phyloP scores from a whole-genome alignment of 1,284 basidiomycete species.

The Agroathelia rolfsii region DNA sequence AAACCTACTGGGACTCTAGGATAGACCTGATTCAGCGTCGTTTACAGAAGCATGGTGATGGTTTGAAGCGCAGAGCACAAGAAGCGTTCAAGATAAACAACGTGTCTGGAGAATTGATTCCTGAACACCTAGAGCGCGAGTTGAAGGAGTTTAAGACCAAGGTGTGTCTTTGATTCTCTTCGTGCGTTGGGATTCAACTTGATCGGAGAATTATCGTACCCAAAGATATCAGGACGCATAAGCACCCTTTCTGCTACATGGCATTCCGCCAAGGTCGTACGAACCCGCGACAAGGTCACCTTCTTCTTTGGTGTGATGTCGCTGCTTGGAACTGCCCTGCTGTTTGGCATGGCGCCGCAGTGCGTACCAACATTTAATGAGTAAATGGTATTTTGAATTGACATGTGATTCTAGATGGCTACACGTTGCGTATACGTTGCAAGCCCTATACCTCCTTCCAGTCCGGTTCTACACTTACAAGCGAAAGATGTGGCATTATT shows the following conservation, averaged over 20 bases:
- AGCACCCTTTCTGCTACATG: conserved; percentile 63
- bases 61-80: conserved; percentile 72
- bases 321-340: conserved; percentile 70
- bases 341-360: conserved; percentile 79
- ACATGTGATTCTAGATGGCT: conserved; percentile 45
- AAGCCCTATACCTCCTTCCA: conserved; percentile 70
- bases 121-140: conserved; percentile 78
- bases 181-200: conserved; percentile 2
- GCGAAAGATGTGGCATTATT: conserved; percentile 86
- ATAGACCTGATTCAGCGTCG: conserved; percentile 83
- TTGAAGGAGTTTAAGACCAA: conserved; percentile 68
- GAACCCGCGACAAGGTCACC: conserved; percentile 83
- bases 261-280: conserved; percentile 86
- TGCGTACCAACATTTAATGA: conserved; percentile 39
- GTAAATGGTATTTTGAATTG: conserved; percentile 8
- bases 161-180: conserved; percentile 21
- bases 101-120: conserved; percentile 51
- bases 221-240: conserved; percentile 68
- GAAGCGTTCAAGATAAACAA: conserved; percentile 39
- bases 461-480: conserved; percentile 78
- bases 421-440: conserved; percentile 69
- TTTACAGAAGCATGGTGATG: conserved; percentile 77
- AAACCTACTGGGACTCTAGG: conserved; percentile 85
- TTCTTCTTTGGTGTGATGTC: conserved; percentile 91
- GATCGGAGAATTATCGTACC: conserved; percentile 1